phyloP scores from a whole-genome alignment of 2,329 filamentous ascomycete species.

The Blastomyces emzantsi region DNA sequence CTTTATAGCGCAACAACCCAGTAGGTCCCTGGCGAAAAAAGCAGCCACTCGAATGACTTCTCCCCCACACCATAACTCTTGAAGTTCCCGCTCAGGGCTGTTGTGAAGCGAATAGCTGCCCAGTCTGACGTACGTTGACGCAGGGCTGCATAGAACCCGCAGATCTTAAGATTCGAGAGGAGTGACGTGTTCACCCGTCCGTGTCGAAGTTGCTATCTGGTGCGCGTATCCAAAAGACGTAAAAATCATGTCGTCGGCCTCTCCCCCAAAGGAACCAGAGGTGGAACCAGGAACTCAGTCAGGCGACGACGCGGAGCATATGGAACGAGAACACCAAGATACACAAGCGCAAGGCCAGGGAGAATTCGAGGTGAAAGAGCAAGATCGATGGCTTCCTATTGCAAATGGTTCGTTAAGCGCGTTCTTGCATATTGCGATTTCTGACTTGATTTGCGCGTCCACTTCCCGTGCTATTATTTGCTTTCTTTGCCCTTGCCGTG shows the following conservation, averaged over 20 bases:
- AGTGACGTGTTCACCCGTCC: slow-evolving; percentile 39
- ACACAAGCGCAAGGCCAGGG: slow-evolving; percentile 66
- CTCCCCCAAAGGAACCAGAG: slow-evolving; percentile 79
- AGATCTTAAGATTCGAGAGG: slow-evolving; percentile 12
- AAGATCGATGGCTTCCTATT: slow-evolving; percentile 99
- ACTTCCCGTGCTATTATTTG: slow-evolving; percentile 1
- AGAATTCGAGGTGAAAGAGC: slow-evolving; percentile 99
- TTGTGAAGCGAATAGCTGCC: slow-evolving; percentile 14
- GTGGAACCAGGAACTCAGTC: slow-evolving; percentile 89
- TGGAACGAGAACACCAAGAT: slow-evolving; percentile 62
- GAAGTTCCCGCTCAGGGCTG: slow-evolving; percentile 10
- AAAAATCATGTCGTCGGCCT: slow-evolving; percentile 93
- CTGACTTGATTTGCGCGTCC: slow-evolving; percentile 42
- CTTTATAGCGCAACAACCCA: not conserved
- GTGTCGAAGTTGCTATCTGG: slow-evolving; percentile 30
- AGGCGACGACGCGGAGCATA: slow-evolving; percentile 83
- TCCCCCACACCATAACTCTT: slow-evolving; percentile 4
- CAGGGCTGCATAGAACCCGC: slow-evolving; percentile 15
- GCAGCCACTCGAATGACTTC: slow-evolving; percentile 4
- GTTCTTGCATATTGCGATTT: slow-evolving; percentile 27
- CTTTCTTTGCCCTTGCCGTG: slow-evolving; percentile 23
- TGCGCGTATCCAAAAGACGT: slow-evolving; percentile 30
- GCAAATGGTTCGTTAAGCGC: slow-evolving; percentile 84
- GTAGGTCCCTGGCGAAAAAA: slow-evolving; percentile 3
- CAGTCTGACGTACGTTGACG: slow-evolving; percentile 15